Base-by-base conservation (phyloP, 1,284 basidiomycete species). In the Papiliotrema terrestris region DNA sequence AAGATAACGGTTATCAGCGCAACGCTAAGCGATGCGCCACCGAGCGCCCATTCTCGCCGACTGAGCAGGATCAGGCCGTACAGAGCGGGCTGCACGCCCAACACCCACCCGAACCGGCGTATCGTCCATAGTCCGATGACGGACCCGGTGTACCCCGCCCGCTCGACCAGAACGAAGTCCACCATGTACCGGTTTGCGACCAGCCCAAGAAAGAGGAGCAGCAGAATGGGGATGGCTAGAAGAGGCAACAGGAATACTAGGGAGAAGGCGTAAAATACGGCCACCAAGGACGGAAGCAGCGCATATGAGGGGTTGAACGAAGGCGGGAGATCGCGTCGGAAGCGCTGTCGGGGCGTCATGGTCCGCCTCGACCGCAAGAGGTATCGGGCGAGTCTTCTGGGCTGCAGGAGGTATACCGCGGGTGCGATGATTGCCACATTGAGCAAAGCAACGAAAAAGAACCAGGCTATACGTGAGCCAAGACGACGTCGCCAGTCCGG, bases 241-340 rank as follows among this genome's bases (percentile, higher is more conserved):
- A 90, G 75, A 1, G 89, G 89, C 70, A 89, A 89, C 45, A 90
- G 83, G 50, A 89, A 51, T 82, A 80, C 75, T 84, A 90, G 39
- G 80, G 83, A 42, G 17, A 65, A 85, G 49, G 86, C 84, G 73
- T 89, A 86, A 42, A 87, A 78, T 56, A 89, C 79, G 32, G 83
- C 86, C 46, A 88, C 76, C 43, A 88, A 78, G 65, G 83, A 85
- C 43, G 84, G 83, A 36, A 83, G 82, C 19, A 83, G 81, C 11
- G 85, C 83, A 65, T 83, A 84, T 1, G 84, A 80, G 14, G 86
- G 84, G 59, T 86, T 82, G 67, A 86, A 88, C 23, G 82, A 80
- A 55, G 81, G 79, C n/a, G 88, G 88, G 66, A 86, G 87, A 83
- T 60, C 65, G 88, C 88, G 83, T 78, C 87, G 77, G 77, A 89